Evolutionary conservation across 2,329 filamentous ascomycete species (phyloP).

Genomic region (Fusarium tuaranense): DNA sequence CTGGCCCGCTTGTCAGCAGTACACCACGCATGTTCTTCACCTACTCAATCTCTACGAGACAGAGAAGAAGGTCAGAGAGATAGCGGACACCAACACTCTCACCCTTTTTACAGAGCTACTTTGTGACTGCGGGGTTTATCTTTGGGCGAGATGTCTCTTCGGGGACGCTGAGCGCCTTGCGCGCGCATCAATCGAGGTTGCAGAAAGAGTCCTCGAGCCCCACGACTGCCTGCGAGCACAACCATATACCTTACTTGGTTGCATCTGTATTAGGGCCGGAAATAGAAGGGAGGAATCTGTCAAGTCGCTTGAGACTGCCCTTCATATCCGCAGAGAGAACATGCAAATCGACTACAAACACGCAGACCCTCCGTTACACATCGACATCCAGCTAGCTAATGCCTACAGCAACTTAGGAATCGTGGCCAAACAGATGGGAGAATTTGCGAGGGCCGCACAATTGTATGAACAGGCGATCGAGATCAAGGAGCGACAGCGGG

Average conservation of each 20-base stretch:
- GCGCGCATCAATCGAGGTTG: not conserved
- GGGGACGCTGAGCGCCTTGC: not conserved
- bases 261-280: not conserved
- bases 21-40: not conserved
- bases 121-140: not conserved
- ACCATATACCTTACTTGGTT: not conserved
- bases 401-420: not conserved
- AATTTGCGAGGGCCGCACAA: not conserved
- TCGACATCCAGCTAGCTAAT: not conserved
- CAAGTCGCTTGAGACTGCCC: not conserved
- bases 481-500: not conserved
- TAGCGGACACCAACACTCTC: not conserved
- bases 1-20: not conserved
- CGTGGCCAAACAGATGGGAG: not conserved
- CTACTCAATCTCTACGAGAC: not conserved
- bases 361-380: not conserved
- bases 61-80: not conserved
- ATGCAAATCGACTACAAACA: not conserved
- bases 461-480: not conserved
- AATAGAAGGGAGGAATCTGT: not conserved
- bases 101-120: not conserved
- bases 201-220: not conserved
- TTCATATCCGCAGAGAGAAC: not conserved
- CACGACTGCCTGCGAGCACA: not conserved
- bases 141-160: not conserved